Percentiles rank a stretch among this genome's conserved stretches.
Conservation (phyloP, 2,329 filamentous ascomycete genomes). For the Chrysoporthe austroafricana region DNA sequence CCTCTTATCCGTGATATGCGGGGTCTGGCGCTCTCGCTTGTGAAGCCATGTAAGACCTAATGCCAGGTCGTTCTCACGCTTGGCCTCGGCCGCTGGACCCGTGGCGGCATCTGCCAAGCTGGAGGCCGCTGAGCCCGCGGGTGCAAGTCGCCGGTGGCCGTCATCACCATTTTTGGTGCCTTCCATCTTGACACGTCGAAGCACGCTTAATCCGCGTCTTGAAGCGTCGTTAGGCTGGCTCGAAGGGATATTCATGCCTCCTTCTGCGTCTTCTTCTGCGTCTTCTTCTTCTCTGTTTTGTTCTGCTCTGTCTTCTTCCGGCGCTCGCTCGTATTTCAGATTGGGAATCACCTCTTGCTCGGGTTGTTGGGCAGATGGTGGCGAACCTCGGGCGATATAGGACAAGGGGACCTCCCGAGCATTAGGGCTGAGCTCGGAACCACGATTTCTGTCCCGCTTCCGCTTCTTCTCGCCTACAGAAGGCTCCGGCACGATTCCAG, state of each 20-base stretch:
- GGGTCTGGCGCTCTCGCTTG: conserved; percentile 10
- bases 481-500: conserved; percentile 3
- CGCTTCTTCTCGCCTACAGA: conserved; percentile 16
- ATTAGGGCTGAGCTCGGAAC: background rate
- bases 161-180: background rate
- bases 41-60: conserved; percentile 22
- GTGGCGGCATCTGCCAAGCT: conserved; percentile 9
- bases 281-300: no score
- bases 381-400: conserved; percentile 14
- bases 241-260: background rate
- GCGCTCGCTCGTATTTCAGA: background rate
- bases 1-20: background rate
- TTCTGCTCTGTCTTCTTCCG: background rate
- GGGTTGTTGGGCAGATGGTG: conserved; percentile 20
- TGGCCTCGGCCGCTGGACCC: background rate
- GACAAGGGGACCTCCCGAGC: background rate
- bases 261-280: background rate
- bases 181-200: conserved; percentile 9
- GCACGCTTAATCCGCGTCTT: background rate
- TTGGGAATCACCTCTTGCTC: background rate
- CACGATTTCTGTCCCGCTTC: background rate
- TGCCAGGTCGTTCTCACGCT: background rate
- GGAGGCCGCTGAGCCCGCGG: background rate
- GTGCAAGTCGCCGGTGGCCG: background rate
- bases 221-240: background rate